Percentiles rank a stretch among this genome's conserved stretches.
phyloP scores from a whole-genome alignment of 768 basidiomycete genomes.

The Agaricus blazei region DNA sequence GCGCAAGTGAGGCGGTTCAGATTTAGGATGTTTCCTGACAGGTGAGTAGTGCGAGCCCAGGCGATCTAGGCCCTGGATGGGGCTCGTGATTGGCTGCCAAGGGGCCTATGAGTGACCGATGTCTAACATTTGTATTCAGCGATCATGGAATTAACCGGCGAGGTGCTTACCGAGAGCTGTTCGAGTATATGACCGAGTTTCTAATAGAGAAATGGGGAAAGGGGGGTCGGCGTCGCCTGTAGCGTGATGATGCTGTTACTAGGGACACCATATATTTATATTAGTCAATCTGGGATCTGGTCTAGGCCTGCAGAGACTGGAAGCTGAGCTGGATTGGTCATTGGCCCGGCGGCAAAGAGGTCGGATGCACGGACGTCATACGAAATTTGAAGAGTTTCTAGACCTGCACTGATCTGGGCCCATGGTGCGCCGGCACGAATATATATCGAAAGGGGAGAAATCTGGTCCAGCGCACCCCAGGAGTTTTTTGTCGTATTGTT shows the following conservation, averaged over 20 bases:
- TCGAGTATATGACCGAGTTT: constrained; percentile 81
- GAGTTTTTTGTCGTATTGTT: not conserved
- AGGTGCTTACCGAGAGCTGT: constrained; percentile 80
- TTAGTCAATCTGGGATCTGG: constrained; percentile 10
- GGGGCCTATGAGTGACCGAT: not conserved
- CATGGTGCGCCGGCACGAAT: not conserved
- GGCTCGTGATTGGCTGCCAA: constrained; percentile 8
- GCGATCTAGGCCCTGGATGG: not conserved
- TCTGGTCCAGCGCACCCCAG: not conserved
- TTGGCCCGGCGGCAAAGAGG: constrained; percentile 1
- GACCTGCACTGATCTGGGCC: constrained; percentile 6
- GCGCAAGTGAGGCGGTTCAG: constrained; percentile 67
- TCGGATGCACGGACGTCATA: constrained; percentile 3
- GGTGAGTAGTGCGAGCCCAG: constrained; percentile 37
- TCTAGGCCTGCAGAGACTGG: constrained; percentile 8
- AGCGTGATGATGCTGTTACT: not conserved
- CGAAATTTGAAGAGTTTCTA: constrained; percentile 9
- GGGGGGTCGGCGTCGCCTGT: constrained; percentile 67
- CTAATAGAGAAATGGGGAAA: constrained; percentile 93
- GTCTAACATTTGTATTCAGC: constrained; percentile 33
- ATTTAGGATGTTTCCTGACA: constrained; percentile 97
- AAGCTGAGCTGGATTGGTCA: constrained; percentile 9
- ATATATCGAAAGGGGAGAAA: not conserved
- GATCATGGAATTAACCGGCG: constrained; percentile 74
- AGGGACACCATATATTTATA: constrained; percentile 6